These are phyloP conservation scores for Arthrobotrys megalospora DNA, from an alignment of 2,329 filamentous ascomycete species.

Conservation along the genomic window DNA sequence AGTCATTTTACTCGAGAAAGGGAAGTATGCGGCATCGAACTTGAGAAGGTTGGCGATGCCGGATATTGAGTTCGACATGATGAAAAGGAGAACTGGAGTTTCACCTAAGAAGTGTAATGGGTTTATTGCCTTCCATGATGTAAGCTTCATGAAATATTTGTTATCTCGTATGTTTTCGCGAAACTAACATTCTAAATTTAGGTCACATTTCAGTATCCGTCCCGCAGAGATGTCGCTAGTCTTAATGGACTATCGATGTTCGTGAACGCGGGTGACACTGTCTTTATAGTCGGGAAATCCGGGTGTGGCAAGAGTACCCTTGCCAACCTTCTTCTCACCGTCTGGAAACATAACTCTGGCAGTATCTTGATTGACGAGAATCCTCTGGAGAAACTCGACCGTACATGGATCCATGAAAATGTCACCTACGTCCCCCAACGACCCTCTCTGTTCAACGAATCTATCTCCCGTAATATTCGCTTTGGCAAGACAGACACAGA, in stretches of 20 bases:
- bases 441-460: conserved; percentile 85
- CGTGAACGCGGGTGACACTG: conserved; percentile 80
- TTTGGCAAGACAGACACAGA: conserved; percentile 75
- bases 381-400: conserved; percentile 75
- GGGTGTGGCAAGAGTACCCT: conserved; percentile 95
- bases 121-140: conserved; percentile 78
- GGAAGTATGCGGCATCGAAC: conserved; percentile 79
- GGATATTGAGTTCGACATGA: conserved; percentile 45
- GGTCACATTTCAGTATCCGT: conserved; percentile 87
- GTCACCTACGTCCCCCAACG: conserved; percentile 87
- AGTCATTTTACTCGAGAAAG: conserved; percentile 83
- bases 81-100: conserved; percentile 34
- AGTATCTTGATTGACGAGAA: conserved; percentile 78
- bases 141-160: conserved; percentile 67
- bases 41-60: conserved; percentile 69
- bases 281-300: conserved; percentile 86
- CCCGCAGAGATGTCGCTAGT: conserved; percentile 74
- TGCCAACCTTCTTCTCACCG: conserved; percentile 81
- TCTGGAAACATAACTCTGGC: conserved; percentile 79
- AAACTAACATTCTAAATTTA: conserved; percentile 66
- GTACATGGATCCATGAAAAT: conserved; percentile 81
- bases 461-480: conserved; percentile 82
- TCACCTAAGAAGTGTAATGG: conserved; percentile 73
- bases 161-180: background rate
- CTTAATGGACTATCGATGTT: conserved; percentile 76